These are phyloP conservation scores for Moesziomyces parantarcticus DNA, from an alignment of 1,284 basidiomycete genomes.

Conservation along the genomic window DNA sequence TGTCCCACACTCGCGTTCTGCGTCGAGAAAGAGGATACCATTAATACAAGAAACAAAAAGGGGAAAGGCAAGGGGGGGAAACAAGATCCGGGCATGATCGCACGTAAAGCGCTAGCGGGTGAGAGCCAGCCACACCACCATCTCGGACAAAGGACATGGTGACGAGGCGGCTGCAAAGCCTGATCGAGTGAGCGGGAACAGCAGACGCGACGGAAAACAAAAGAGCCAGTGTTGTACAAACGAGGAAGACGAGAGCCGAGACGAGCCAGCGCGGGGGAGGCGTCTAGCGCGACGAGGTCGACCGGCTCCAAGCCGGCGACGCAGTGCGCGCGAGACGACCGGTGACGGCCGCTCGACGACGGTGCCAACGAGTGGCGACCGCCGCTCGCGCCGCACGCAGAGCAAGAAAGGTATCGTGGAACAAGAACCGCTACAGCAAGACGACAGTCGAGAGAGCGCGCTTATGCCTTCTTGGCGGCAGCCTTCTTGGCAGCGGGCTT, in stretches of 20 bases:
- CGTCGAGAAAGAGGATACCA: conserved; percentile 41
- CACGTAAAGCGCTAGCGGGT: conserved; percentile 13
- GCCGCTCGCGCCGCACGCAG: conserved; percentile 11
- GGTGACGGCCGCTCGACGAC: conserved; percentile 6
- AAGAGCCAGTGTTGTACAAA: conserved; percentile 48
- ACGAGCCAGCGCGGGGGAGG: conserved; percentile 21
- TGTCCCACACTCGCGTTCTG: not conserved
- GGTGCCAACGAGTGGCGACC: too few species aligned
- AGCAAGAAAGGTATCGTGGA: conserved; percentile 37
- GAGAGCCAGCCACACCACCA: not conserved
- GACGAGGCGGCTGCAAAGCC: not conserved
- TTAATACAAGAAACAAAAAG: conserved; percentile 52
- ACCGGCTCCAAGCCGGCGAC: not conserved
- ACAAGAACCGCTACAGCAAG: conserved; percentile 21
- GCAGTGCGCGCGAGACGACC: conserved; percentile 4
- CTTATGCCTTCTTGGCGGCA: conserved; percentile 57
- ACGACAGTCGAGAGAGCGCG: conserved; percentile 4
- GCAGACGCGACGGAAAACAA: conserved; percentile 32
- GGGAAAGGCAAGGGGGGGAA: conserved; percentile 14
- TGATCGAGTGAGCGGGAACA: conserved; percentile 15
- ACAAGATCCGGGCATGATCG: not conserved
- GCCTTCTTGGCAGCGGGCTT: conserved; percentile 67
- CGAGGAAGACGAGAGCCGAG: conserved; percentile 13
- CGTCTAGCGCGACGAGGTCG: conserved; percentile 5
- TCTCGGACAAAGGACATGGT: not conserved